phyloP scores from a whole-genome alignment of 148 eudicot genomes.

The Pharnaceum exiguum region DNA sequence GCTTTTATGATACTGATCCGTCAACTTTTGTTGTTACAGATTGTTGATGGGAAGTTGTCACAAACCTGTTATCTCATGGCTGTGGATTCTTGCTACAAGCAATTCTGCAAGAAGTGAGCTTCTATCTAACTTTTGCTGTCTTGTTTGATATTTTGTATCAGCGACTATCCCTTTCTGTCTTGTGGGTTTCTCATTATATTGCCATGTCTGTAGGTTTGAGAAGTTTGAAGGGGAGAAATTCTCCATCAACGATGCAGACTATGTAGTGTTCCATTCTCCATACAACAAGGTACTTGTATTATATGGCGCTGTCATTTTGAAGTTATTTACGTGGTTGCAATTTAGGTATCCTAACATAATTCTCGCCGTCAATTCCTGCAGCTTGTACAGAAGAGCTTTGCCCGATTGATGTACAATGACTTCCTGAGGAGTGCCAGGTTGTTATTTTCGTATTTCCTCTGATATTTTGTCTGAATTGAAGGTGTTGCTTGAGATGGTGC shows the following conservation, averaged over 20 bases:
- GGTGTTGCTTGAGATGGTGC: not conserved
- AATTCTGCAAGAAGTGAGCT: constrained; percentile 65
- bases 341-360: not conserved
- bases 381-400: constrained; percentile 99
- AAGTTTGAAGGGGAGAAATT: constrained; percentile 79
- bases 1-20: not conserved
- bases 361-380: constrained; percentile 31
- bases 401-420: constrained; percentile 74
- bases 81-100: constrained; percentile 87
- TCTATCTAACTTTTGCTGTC: not conserved
- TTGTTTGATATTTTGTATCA: not conserved
- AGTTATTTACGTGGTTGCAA: not conserved
- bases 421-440: constrained; percentile 84
- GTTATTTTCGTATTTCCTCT: not conserved
- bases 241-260: constrained; percentile 66
- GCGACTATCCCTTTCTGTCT: not conserved
- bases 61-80: constrained; percentile 99
- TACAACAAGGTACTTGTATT: constrained; percentile 75
- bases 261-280: constrained; percentile 94
- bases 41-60: constrained; percentile 98
- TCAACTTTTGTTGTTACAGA: constrained; percentile 34
- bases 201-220: constrained; percentile 52
- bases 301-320: not conserved
- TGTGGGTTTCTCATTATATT: not conserved
- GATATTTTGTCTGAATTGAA: not conserved